Evolutionary conservation across 768 basidiomycete genomes (phyloP), one percentile per base, ranked within the genome.

Genomic region (Lactarius trivialis): DNA sequence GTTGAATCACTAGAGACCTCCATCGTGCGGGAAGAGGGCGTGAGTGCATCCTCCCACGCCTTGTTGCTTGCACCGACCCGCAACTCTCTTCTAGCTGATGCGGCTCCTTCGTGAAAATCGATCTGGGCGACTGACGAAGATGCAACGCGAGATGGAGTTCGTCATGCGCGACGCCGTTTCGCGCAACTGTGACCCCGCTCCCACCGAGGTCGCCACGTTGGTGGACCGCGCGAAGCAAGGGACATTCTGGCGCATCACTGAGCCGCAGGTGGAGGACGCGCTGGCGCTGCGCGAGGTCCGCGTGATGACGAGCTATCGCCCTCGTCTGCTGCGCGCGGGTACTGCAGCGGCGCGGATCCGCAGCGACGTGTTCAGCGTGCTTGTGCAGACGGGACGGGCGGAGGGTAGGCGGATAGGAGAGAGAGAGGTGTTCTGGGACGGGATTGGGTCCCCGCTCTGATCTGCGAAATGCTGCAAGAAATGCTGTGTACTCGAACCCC

Each of bases 371-470:
- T 37, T 30, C n/a, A 11, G 24, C 17, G 26, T 55, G 26, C 53
- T 60, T 34, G 32, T 8, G 19, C 32, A 54, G 28, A 51, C 30
- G 4, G 30, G 50, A 32, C 17, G 0, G 50, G 21, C 12, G 26
- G 49, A 36, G 26, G 28, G 49, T 19, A 11, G 7, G 15, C 48
- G 26, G 12, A 12, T 49, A 28, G 19, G 37, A 5, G 26, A 51
- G 33, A n/a, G n/a, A n/a, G 50, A 30, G 28, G 37, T 58, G n/a
- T 58, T 58, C 37, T 58, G 58, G 58, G 58, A 58, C 7, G 49
- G 49, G 28, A 39, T 58, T 5, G 45, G 3, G n/a, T 45, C 21
- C n/a, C n/a, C 21, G 5, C 43, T 12, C 43, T 45, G 43, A 45
- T n/a, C 21, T 12, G 11, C 36, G 12, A 36, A 6, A 30, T 30